Base-by-base conservation (phyloP, 345 rosid species). In the Tarenaya hassleriana region DNA sequence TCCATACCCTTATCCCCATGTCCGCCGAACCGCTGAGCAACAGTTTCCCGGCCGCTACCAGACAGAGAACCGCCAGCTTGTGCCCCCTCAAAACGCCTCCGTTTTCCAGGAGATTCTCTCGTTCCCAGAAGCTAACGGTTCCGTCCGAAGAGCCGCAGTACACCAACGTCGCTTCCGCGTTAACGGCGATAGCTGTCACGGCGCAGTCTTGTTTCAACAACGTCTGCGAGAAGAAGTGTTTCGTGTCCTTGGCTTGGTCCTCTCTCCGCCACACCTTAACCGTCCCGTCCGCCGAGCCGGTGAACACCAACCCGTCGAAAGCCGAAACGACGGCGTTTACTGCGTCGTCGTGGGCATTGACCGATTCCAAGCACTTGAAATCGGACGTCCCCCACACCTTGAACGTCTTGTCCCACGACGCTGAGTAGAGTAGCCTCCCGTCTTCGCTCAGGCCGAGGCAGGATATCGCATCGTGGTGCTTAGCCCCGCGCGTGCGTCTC, bases 11-110 rank as follows among this genome's bases (percentile, higher is more conserved):
- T 16, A 80, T 61, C 42, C 61, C 78, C 54, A 55, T 70, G 34
- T 84, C 92, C 0, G 88, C 84, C 1, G 85, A 78, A 14, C 88
- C 92, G 15, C 79, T 84, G 8, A 84, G 63, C 41, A 80, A 73
- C 73, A 80, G 48, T 44, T 34, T 68, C 32, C 73, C 82, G 4
- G 72, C 67, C 3, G 71, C 15, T 1, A 74, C 78, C 34, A 78
- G 38, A 55, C 78, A 75, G 1, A 78, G 60, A 46, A 78, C 73
- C 13, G 84, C 78, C 76, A 55, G 9, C 35, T 75, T 72, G 69
- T 78, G 83, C 14, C 80, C 83, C 40, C 77, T 34, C 12, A 78
- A 55, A 10, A 67, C 63, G 20, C 83, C 80, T 7, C 73, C 73
- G 18, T 67, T 75, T 1, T 72, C 2, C 3, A 24, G 59, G 8